Conservation (phyloP, 106 monocot species). For the Acorus gramineus region DNA sequence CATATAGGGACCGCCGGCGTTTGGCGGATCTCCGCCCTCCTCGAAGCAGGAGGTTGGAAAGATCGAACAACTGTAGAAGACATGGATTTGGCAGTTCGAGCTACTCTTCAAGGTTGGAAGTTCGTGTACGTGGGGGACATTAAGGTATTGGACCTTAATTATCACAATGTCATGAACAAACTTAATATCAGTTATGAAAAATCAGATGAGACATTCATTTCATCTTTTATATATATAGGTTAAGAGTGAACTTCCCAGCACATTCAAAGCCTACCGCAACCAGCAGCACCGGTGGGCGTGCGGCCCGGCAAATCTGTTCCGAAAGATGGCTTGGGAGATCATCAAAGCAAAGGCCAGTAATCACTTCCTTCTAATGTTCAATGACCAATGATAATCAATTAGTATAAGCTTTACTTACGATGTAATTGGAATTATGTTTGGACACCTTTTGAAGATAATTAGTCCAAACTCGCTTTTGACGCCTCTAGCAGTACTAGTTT, state of each 20-base stretch:
- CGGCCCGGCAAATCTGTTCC: constrained; percentile 51
- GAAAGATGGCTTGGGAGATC: constrained; percentile 43
- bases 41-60: constrained; percentile 75
- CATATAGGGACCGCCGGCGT: constrained; percentile 68
- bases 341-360: background rate
- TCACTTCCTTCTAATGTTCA: too few species aligned
- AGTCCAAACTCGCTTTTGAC: too few species aligned
- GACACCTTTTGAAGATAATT: too few species aligned
- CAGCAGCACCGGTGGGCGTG: constrained; percentile 63
- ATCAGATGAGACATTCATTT: too few species aligned
- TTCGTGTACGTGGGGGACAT: constrained; percentile 55
- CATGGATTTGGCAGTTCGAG: constrained; percentile 80
- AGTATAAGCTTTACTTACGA: too few species aligned
- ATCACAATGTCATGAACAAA: too few species aligned
- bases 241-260: constrained; percentile 53
- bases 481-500: too few species aligned
- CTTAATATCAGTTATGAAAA: too few species aligned
- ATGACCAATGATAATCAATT: too few species aligned
- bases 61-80: constrained; percentile 79
- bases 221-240: background rate
- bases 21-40: constrained; percentile 57
- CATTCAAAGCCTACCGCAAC: constrained; percentile 43
- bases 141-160: constrained; percentile 8
- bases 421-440: too few species aligned
- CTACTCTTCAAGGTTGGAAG: constrained; percentile 63